Evolutionary conservation across 176 grass and related monocot genomes (phyloP), one percentile per base, ranked within the genome.

Genomic region (Microstegium vimineum): DNA sequence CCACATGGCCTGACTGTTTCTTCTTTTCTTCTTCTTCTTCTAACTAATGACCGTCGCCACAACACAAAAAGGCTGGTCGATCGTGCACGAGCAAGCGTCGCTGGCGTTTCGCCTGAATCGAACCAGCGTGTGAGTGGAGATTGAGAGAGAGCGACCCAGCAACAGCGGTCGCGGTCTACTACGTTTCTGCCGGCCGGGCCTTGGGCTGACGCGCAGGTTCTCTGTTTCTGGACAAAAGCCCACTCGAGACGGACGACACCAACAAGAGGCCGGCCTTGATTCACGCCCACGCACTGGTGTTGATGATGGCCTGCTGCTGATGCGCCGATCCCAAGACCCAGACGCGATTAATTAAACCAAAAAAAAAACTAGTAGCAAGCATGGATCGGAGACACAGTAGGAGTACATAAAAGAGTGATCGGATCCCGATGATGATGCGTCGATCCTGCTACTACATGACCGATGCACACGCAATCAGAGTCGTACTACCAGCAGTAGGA

Each of bases 321-420:
- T 52, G 33, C 28, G 51, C 25, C 41, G 56, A 66, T 71, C 73
- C 77, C 66, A 18, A 78, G 6, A 42, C 42, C 41, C 8, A 42
- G 5, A 18, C 42, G 11, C 42, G 42, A 45, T 45, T 45, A 51
- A 6, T 6, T 1, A 51, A 17, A 18, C 43, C n/a, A n/a, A n/a
- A 46, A 4, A 16, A 46, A 46, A 15, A 15, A n/a, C n/a, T n/a
- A n/a, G n/a, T n/a, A 47, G 49, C 49, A 61, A 14, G 5, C 27
- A 82, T 65, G 5, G 15, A 32, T 33, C 42, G 8, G 33, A 14
- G 6, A 33, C 54, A 34, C 3, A 26, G 67, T n/a, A n/a, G n/a
- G n/a, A n/a, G n/a, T n/a, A 34, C 78, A 83, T 73, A 65, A 63
- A 85, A 73, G 86, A 28, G 86, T 59, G 74, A 13, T 45, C 74